These are phyloP conservation scores for Fomitopsis pinicola DNA, from an alignment of 1,284 basidiomycete genomes.

Conservation along the genomic window DNA sequence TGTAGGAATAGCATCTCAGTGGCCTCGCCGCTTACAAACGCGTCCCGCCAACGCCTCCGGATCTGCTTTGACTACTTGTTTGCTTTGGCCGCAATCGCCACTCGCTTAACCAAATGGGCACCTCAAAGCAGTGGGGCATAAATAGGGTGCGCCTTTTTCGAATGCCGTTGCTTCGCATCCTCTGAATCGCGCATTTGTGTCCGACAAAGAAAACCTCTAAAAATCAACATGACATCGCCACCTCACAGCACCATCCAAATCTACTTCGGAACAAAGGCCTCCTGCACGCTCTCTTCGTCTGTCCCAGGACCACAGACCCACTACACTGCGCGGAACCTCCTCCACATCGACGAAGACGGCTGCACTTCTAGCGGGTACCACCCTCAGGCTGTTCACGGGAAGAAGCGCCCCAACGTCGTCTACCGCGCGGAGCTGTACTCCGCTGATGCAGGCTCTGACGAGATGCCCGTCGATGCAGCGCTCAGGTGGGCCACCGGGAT, in stretches of 20 bases:
- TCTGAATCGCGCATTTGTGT: not conserved
- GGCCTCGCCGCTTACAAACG: not conserved
- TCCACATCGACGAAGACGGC: not conserved
- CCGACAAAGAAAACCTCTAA: no score
- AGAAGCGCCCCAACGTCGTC: not conserved
- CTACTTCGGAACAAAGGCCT: not conserved
- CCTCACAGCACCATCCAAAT: not conserved
- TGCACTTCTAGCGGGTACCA: not conserved
- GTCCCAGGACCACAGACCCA: not conserved
- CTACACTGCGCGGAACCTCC: not conserved
- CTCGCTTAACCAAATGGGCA: not conserved
- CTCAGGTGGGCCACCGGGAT: constrained; percentile 22
- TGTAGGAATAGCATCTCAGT: no score
- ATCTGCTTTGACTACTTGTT: not conserved
- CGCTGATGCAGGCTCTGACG: not conserved
- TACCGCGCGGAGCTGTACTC: not conserved
- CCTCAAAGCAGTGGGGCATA: not conserved
- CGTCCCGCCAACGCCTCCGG: not conserved
- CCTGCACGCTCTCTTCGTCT: not conserved
- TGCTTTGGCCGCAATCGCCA: not conserved
- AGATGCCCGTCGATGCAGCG: constrained; percentile 8
- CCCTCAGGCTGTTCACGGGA: not conserved
- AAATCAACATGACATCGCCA: not conserved
- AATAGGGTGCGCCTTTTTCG: not conserved
- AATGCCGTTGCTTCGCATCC: not conserved